Conservation (phyloP, 176 grass and related monocot species). For the Zoysia japonica region DNA sequence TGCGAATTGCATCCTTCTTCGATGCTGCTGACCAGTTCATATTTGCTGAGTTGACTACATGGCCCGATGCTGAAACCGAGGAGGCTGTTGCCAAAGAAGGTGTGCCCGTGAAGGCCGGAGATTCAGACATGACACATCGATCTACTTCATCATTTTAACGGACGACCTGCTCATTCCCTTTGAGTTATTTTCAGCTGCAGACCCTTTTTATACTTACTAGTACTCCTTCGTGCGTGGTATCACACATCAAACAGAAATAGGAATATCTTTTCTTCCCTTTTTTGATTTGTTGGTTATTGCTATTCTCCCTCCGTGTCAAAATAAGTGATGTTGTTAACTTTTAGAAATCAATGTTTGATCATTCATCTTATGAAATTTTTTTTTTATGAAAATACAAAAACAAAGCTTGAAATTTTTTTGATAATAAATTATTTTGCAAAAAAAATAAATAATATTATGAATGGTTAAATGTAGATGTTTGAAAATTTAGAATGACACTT, state of each 20-base stretch:
- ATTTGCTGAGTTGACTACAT: slow-evolving; percentile 50
- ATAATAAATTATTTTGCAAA: too few species aligned
- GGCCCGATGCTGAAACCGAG: slow-evolving; percentile 38
- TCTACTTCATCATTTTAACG: slow-evolving; percentile 23
- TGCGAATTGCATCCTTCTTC: slow-evolving; percentile 61
- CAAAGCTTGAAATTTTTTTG: too few species aligned
- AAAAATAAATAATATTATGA: too few species aligned
- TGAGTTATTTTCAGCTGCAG: background rate
- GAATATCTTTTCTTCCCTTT: background rate
- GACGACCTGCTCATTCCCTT: background rate
- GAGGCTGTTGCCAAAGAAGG: background rate
- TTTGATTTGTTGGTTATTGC: background rate
- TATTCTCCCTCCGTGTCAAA: too few species aligned
- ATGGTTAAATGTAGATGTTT: too few species aligned
- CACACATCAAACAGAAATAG: background rate
- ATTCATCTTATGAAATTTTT: too few species aligned
- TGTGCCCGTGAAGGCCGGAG: background rate
- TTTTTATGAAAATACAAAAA: too few species aligned
- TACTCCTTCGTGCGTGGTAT: background rate
- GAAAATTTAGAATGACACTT: too few species aligned
- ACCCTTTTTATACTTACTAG: background rate
- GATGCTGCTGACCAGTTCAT: slow-evolving; percentile 52
- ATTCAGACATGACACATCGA: background rate
- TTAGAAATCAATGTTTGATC: too few species aligned
- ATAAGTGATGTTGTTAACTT: too few species aligned